phyloP scores from a whole-genome alignment of 2,329 filamentous ascomycete species.

The Leptosphaerulina australis region DNA sequence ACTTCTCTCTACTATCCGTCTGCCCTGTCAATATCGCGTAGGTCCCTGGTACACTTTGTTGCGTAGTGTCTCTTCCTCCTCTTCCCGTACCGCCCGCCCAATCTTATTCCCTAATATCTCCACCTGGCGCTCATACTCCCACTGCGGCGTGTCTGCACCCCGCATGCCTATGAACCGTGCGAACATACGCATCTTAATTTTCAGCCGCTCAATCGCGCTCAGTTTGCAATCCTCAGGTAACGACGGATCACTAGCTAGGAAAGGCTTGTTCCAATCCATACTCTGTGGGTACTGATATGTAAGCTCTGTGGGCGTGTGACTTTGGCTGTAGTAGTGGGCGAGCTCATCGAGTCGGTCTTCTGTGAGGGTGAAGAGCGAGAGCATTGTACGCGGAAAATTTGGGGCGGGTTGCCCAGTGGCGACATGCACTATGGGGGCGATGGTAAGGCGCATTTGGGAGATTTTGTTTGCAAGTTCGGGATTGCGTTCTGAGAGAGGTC shows the following conservation, averaged over 20 bases:
- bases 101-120: slow-evolving; percentile 40
- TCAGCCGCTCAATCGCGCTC: slow-evolving; percentile 48
- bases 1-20: too few species aligned
- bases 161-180: slow-evolving; percentile 75
- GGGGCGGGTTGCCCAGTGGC: slow-evolving; percentile 67
- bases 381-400: slow-evolving; percentile 68
- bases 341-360: slow-evolving; percentile 72
- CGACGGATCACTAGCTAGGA: slow-evolving; percentile 37
- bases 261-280: slow-evolving; percentile 64
- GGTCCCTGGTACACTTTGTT: slow-evolving; percentile 23
- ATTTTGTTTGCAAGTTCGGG: slow-evolving; percentile 67
- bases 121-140: slow-evolving; percentile 53
- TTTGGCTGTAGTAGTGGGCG: slow-evolving; percentile 76
- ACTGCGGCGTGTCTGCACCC: slow-evolving; percentile 62
- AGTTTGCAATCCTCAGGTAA: slow-evolving; percentile 35
- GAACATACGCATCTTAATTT: slow-evolving; percentile 70
- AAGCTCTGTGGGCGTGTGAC: slow-evolving; percentile 60
- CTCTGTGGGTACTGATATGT: slow-evolving; percentile 67
- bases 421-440: slow-evolving; percentile 68
- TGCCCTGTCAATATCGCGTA: neutral
- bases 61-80: slow-evolving; percentile 20
- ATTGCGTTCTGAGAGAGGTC: slow-evolving; percentile 28
- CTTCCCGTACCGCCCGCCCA: slow-evolving; percentile 29
- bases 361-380: slow-evolving; percentile 76
- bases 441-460: slow-evolving; percentile 66